These are phyloP conservation scores for Epipyxis sp. DNA, from an alignment of 108 stramenopile genomes.

Conservation along the genomic window DNA sequence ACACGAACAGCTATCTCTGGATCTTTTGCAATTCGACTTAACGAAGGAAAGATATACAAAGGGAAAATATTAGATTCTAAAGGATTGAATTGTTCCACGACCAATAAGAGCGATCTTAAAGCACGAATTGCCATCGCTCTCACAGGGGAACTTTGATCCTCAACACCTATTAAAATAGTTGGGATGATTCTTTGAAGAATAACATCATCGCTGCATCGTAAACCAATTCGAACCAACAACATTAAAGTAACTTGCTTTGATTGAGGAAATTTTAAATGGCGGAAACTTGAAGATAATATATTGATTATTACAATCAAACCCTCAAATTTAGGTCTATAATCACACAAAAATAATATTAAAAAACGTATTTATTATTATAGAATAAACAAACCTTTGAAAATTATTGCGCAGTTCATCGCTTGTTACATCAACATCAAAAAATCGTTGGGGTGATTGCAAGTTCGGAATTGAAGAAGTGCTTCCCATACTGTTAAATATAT, in stretches of 20 bases:
- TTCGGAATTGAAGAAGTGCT: too few species aligned
- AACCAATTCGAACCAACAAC: slow-evolving; percentile 70
- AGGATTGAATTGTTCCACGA: slow-evolving; percentile 46
- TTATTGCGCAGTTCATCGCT: too few species aligned
- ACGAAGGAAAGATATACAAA: slow-evolving; percentile 85
- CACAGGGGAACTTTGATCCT: slow-evolving; percentile 79
- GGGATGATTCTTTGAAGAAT: slow-evolving; percentile 89
- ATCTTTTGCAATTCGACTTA: slow-evolving; percentile 78
- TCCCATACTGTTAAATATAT: too few species aligned
- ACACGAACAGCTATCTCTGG: slow-evolving; percentile 71
- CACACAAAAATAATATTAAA: too few species aligned
- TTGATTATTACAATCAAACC: slow-evolving; percentile 75
- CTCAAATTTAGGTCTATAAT: too few species aligned
- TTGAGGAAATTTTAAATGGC: slow-evolving; percentile 79
- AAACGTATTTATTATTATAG: too few species aligned
- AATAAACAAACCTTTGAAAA: too few species aligned
- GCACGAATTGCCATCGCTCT: slow-evolving; percentile 69
- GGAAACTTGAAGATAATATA: slow-evolving; percentile 71
- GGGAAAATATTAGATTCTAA: slow-evolving; percentile 62
- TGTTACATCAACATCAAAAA: too few species aligned
- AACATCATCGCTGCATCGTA: slow-evolving; percentile 72
- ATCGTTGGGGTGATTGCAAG: too few species aligned
- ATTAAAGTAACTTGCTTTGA: slow-evolving; percentile 80
- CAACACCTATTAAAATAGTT: slow-evolving; percentile 67
- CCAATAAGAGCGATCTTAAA: slow-evolving; percentile 63